Conservation (phyloP, 164 flowering plant genomes). For the Tetrastigma voinierianum region DNA sequence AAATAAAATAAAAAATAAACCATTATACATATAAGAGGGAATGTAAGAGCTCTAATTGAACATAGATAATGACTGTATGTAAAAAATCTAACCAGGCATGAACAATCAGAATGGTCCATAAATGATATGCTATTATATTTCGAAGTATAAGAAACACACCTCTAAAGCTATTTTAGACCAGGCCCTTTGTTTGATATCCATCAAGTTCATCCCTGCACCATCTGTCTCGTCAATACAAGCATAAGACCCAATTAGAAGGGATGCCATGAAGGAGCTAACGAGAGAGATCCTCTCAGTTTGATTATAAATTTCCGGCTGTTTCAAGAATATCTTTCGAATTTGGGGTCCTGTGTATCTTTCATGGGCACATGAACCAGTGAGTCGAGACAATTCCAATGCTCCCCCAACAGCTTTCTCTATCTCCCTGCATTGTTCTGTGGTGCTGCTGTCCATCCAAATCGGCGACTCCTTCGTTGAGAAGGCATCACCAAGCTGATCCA, state of each 20-base stretch:
- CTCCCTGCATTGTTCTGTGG: constrained; percentile 78
- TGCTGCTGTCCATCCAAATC: constrained; percentile 97
- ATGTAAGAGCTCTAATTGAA: no score
- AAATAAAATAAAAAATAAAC: no score
- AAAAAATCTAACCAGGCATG: no score
- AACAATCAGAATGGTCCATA: background rate
- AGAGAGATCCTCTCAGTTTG: constrained; percentile 91
- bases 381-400: constrained; percentile 62
- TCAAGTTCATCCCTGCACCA: constrained; percentile 98
- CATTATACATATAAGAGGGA: no score
- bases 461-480: constrained; percentile 84
- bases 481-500: constrained; percentile 62
- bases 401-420: constrained; percentile 93
- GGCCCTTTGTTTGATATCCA: constrained; percentile 63
- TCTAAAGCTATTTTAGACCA: constrained; percentile 59
- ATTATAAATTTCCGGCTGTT: constrained; percentile 60
- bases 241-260: constrained; percentile 69
- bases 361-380: constrained; percentile 87
- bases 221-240: constrained; percentile 92
- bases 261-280: constrained; percentile 98
- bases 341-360: constrained; percentile 96
- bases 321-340: constrained; percentile 70
- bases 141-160: constrained; percentile 30
- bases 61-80: no score
- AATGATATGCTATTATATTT: background rate